These are phyloP conservation scores for Gentiana dahurica DNA, from an alignment of 257 asterid species.

Conservation along the genomic window DNA sequence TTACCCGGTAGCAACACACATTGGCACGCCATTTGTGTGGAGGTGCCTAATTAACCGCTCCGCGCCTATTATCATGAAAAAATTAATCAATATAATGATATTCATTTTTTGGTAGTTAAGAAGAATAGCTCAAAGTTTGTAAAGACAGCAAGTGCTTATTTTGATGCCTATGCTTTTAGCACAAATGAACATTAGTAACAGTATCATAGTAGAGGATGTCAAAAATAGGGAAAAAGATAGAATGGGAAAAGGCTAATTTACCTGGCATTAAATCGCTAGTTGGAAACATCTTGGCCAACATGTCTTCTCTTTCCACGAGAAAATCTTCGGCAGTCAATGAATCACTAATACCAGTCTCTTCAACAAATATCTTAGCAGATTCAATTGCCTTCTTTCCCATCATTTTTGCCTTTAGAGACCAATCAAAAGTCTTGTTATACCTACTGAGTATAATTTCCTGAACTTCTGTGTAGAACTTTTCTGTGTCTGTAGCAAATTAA, in stretches of 20 bases:
- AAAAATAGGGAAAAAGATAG: slow-evolving; percentile 3
- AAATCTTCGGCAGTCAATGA: slow-evolving; percentile 80
- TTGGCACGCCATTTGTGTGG: slow-evolving; percentile 75
- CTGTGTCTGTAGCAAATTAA: slow-evolving; percentile 54
- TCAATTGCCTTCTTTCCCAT: slow-evolving; percentile 98
- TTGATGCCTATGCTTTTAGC: not conserved
- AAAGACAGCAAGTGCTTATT: too few species aligned
- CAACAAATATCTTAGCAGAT: slow-evolving; percentile 88
- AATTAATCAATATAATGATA: not conserved
- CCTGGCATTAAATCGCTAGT: slow-evolving; percentile 96
- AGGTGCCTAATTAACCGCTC: slow-evolving; percentile 66
- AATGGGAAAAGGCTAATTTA: slow-evolving; percentile 3
- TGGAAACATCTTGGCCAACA: slow-evolving; percentile 66
- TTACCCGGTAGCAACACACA: slow-evolving; percentile 90
- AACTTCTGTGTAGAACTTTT: slow-evolving; percentile 85
- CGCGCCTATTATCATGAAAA: slow-evolving; percentile 45
- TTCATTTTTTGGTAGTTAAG: not conserved
- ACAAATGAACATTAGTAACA: too few species aligned
- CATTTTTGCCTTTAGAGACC: slow-evolving; percentile 96
- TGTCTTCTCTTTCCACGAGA: slow-evolving; percentile 82
- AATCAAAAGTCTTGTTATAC: slow-evolving; percentile 81
- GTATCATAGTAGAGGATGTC: not conserved
- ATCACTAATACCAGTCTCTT: slow-evolving; percentile 72
- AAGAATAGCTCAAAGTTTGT: not conserved
- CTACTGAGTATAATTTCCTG: slow-evolving; percentile 83